Conservation (phyloP, 257 asterid genomes). For the Coffea eugenioides region DNA sequence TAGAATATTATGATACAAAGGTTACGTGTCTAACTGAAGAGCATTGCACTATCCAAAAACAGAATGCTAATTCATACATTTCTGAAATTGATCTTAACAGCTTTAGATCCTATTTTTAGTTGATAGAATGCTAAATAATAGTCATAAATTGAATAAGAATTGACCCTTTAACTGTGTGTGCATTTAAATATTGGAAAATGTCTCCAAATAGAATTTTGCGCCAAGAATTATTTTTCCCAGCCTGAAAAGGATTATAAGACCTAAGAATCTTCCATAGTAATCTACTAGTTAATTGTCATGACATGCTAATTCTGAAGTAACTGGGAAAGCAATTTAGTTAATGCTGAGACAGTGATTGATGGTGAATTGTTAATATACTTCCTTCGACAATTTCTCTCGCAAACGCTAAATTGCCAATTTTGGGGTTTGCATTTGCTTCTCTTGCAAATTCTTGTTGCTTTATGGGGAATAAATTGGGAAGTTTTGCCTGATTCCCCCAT, state of each 20-base stretch:
- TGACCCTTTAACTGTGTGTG: background rate
- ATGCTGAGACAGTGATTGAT: background rate
- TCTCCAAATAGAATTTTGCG: background rate
- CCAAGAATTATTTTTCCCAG: background rate
- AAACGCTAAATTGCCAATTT: background rate
- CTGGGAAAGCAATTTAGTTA: background rate
- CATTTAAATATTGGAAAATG: background rate
- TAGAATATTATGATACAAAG: no score
- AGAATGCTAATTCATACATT: background rate
- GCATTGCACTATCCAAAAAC: background rate
- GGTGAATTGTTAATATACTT: background rate
- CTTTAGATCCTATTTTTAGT: background rate
- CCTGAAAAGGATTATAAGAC: background rate
- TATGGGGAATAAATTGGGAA: background rate
- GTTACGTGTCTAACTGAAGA: background rate
- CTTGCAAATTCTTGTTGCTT: background rate
- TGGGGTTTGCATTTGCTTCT: background rate
- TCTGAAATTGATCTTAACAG: background rate
- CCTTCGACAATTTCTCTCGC: background rate
- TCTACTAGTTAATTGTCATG: background rate
- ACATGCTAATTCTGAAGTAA: background rate
- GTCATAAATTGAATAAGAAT: background rate
- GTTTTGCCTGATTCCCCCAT: background rate
- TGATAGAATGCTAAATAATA: background rate
- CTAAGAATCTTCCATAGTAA: background rate